Evolutionary conservation across 176 grass and related monocot species (phyloP).

Genomic region (Luzula sylvatica): DNA sequence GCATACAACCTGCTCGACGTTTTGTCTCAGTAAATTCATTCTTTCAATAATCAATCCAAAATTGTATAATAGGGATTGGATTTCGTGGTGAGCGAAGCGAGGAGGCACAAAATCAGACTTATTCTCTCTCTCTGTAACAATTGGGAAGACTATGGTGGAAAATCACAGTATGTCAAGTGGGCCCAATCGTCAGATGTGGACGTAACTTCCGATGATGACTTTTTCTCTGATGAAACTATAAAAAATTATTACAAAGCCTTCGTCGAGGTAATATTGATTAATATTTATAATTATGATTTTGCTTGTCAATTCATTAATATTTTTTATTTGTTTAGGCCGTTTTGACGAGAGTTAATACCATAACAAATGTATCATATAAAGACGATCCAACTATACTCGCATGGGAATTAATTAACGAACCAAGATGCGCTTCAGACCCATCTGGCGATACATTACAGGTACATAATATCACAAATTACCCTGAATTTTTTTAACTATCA

Average conservation of each 20-base stretch:
- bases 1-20: no score
- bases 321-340: slow-evolving; percentile 33
- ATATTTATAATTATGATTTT: neutral
- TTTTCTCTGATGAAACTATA: slow-evolving; percentile 56
- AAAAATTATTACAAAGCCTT: slow-evolving; percentile 80
- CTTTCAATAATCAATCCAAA: neutral
- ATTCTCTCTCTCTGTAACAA: slow-evolving; percentile 47
- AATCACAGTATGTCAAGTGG: slow-evolving; percentile 58
- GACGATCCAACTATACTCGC: slow-evolving; percentile 77
- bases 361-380: slow-evolving; percentile 64
- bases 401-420: slow-evolving; percentile 88
- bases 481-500: no score
- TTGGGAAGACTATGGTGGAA: slow-evolving; percentile 74
- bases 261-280: slow-evolving; percentile 36
- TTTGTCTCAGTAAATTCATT: no score
- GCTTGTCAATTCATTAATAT: neutral
- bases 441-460: slow-evolving; percentile 68
- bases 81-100: slow-evolving; percentile 70
- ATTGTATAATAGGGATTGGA: slow-evolving; percentile 32
- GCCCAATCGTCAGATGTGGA: slow-evolving; percentile 39
- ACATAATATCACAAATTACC: neutral
- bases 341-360: slow-evolving; percentile 58
- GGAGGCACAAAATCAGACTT: slow-evolving; percentile 31
- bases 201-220: slow-evolving; percentile 51
- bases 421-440: slow-evolving; percentile 59